Conservation (phyloP, 441 rosid species). For the Eugenia klotzschiana region DNA sequence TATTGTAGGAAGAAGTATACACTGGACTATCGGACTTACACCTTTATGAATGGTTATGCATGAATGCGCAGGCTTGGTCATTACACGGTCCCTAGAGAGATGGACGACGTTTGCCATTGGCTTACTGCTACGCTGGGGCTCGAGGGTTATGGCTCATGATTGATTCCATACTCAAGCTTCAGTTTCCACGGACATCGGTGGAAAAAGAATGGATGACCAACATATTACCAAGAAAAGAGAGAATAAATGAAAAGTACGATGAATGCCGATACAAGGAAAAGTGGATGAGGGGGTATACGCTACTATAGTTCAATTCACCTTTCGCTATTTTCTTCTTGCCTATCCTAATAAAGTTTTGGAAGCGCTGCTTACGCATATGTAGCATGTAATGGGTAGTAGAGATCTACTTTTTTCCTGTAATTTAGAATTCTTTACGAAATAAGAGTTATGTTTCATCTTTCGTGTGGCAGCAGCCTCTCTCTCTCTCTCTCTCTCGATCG, state of each 20-base stretch:
- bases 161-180: neutral
- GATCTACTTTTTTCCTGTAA: neutral
- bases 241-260: constrained; percentile 3
- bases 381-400: constrained; percentile 7
- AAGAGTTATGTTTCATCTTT: neutral
- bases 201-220: constrained; percentile 15
- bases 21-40: neutral
- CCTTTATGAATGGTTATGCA: neutral
- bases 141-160: constrained; percentile 34
- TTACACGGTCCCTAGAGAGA: constrained; percentile 72
- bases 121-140: constrained; percentile 56
- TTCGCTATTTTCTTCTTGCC: constrained; percentile 14
- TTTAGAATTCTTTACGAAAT: neutral
- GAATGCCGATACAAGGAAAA: constrained; percentile 18
- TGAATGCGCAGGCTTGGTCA: constrained; percentile 66
- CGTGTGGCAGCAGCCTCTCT: neutral
- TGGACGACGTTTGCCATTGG: constrained; percentile 77
- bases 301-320: constrained; percentile 28
- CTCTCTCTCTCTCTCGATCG: neutral
- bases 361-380: constrained; percentile 9
- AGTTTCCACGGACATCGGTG: neutral
- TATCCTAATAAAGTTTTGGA: constrained; percentile 18
- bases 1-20: neutral
- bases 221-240: constrained; percentile 16
- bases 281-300: constrained; percentile 27